phyloP scores from a whole-genome alignment of 108 stramenopile species.

The Cyclotella atomus region DNA sequence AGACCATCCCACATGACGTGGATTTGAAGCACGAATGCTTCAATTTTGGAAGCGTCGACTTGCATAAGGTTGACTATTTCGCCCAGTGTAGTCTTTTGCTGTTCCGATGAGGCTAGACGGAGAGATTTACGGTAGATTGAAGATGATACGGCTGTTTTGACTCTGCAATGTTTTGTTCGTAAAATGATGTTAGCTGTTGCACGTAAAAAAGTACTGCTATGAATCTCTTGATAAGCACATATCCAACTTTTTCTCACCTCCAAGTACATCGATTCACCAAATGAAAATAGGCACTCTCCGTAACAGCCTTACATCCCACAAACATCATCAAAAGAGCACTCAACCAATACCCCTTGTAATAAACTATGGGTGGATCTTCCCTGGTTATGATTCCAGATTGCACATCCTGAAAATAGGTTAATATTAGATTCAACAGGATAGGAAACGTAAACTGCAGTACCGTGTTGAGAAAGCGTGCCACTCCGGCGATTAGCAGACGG shows the following conservation, averaged over 20 bases:
- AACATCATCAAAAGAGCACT: conserved; percentile 59
- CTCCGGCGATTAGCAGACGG: conserved; percentile 62
- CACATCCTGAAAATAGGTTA: conserved; percentile 64
- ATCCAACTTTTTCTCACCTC: conserved; percentile 23
- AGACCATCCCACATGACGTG: conserved; percentile 82
- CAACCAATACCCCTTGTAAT: conserved; percentile 78
- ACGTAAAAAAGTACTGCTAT: background rate
- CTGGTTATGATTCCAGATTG: conserved; percentile 55
- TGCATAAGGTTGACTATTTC: conserved; percentile 92
- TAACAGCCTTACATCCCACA: conserved; percentile 69
- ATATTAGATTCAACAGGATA: conserved; percentile 64
- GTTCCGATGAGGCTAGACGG: conserved; percentile 69
- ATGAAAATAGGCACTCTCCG: conserved; percentile 76
- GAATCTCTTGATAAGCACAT: background rate
- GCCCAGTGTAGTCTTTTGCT: conserved; percentile 68
- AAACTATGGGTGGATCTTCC: conserved; percentile 48
- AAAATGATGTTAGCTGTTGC: background rate
- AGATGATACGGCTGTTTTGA: conserved; percentile 67
- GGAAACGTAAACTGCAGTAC: conserved; percentile 75
- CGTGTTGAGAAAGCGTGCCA: conserved; percentile 60
- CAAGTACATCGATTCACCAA: conserved; percentile 57
- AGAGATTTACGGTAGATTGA: conserved; percentile 89
- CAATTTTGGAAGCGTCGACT: conserved; percentile 90
- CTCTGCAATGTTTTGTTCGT: conserved; percentile 20
- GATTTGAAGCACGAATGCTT: conserved; percentile 70